Conservation (phyloP, 2,329 filamentous ascomycete species). For the Talaromyces pinophilus region DNA sequence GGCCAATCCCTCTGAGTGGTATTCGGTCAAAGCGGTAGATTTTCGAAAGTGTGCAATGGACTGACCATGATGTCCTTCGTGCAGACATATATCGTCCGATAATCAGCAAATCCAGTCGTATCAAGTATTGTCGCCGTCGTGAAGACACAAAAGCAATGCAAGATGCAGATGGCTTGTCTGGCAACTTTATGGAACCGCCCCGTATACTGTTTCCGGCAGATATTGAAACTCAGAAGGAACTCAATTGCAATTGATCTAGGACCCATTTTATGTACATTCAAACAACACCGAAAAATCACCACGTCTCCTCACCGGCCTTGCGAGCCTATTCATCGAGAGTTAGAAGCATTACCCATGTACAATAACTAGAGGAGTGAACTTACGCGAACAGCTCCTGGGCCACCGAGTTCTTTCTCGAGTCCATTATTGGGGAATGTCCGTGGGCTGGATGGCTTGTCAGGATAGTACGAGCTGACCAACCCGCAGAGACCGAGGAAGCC, state of each 20-base stretch:
- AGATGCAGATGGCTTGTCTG: not conserved
- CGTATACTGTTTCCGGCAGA: not conserved
- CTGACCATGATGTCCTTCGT: not conserved
- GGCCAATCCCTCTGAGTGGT: not conserved
- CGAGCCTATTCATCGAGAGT: slow-evolving; percentile 36
- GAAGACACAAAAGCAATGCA: not conserved
- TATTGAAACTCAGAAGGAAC: not conserved
- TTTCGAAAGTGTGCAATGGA: not conserved
- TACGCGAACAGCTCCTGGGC: slow-evolving; percentile 66
- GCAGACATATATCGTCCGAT: not conserved
- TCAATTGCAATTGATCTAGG: slow-evolving; percentile 17
- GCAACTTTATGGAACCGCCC: not conserved
- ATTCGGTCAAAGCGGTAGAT: not conserved
- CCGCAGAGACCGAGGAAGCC: slow-evolving; percentile 66
- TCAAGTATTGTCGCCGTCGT: not conserved
- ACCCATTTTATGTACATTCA: slow-evolving; percentile 40
- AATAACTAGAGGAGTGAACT: slow-evolving; percentile 38
- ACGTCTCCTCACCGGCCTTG: slow-evolving; percentile 41
- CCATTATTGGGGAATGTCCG: slow-evolving; percentile 67
- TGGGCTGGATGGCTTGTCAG: slow-evolving; percentile 69
- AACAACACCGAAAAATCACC: slow-evolving; percentile 33
- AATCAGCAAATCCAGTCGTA: not conserved
- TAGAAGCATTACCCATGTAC: slow-evolving; percentile 9
- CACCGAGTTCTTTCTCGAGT: slow-evolving; percentile 73
- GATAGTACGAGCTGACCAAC: slow-evolving; percentile 68